Evolutionary conservation across 129 eudicot genomes (phyloP), one percentile per base, ranked within the genome.

Genomic region (Chrysanthemum lavandulifolium): DNA sequence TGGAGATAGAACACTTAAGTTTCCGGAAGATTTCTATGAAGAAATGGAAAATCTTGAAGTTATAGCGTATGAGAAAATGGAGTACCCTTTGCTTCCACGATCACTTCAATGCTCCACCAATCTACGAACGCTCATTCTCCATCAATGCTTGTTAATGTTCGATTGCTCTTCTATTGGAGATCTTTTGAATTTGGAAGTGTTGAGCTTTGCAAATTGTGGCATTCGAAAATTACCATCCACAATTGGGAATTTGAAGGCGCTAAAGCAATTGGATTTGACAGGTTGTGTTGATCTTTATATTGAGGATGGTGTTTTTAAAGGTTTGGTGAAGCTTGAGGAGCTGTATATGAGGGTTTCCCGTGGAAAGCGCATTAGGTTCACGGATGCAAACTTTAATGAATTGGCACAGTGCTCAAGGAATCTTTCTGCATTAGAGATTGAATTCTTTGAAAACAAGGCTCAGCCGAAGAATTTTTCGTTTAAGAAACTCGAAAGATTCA

Each of bases 291-390:
- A 19, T 59, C 65, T 59, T 9, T 40, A 12, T 7, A 59, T 59
- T 10, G 31, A 59, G 23, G 29, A 59, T 7, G 65, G 31, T 21
- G 65, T 23, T 29, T 59, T 59, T 13, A 59, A 59, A 59, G 7
- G 23, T 21, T 16, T 59, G 65, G 65, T 59, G 11, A 59, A 19
- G 6, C 65, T 59, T 16, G 65, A 59, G 23, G 65, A 59, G 65
- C 65, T 59, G 1, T 59, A 59, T 29, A 61, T 11, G 48, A 27
- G 2, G 40, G 47, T 1, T 0, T 11, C 1, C 19, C 0, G 3
- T 3, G 1, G 21, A 57, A 57, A 9, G 19, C 5, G 27, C 8
- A 18, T 57, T 57, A 19, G 9, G 1, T 25, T 60, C 12, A 60
- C 65, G 0, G 8, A 52, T 52, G 15, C 15, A 2, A 52, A 52